A percentile compares a stretch with the other conserved stretches of the same genome.
These are phyloP conservation scores for Aspergillus pseudoterreus DNA, from an alignment of 2,329 filamentous ascomycete species.

Conservation along the genomic window DNA sequence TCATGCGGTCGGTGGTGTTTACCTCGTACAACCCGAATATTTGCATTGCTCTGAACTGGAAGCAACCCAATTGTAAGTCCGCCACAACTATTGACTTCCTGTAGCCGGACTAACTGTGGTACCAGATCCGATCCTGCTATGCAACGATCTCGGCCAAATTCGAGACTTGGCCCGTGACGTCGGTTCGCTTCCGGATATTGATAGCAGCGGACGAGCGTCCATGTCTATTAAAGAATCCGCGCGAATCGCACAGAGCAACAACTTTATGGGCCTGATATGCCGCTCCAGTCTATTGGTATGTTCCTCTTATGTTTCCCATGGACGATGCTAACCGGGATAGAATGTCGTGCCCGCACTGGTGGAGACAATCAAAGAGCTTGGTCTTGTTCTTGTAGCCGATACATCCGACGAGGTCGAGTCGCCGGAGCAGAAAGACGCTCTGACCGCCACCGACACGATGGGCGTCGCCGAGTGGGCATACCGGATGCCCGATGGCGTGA, in stretches of 20 bases:
- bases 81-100: background rate
- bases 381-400: constrained; percentile 86
- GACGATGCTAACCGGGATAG: constrained; percentile 44
- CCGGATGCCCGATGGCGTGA: constrained; percentile 73
- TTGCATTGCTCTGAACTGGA: constrained; percentile 96
- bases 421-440: constrained; percentile 19
- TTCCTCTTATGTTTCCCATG: constrained; percentile 15
- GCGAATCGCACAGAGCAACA: constrained; percentile 88
- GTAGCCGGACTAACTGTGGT: constrained; percentile 5
- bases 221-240: constrained; percentile 94
- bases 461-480: constrained; percentile 39
- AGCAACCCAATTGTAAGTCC: constrained; percentile 85
- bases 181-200: constrained; percentile 41
- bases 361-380: constrained; percentile 90
- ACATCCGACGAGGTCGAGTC: constrained; percentile 59
- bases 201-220: constrained; percentile 66
- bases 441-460: constrained; percentile 22
- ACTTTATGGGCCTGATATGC: constrained; percentile 96
- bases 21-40: constrained; percentile 87
- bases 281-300: constrained; percentile 79
- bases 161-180: constrained; percentile 36
- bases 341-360: constrained; percentile 90
- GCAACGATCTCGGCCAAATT: constrained; percentile 75
- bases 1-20: constrained; percentile 84
- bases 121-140: constrained; percentile 79